Evolutionary conservation across 2,329 filamentous ascomycete species (phyloP), one percentile per base, ranked within the genome.

Genomic region (Orbilia quercus): DNA sequence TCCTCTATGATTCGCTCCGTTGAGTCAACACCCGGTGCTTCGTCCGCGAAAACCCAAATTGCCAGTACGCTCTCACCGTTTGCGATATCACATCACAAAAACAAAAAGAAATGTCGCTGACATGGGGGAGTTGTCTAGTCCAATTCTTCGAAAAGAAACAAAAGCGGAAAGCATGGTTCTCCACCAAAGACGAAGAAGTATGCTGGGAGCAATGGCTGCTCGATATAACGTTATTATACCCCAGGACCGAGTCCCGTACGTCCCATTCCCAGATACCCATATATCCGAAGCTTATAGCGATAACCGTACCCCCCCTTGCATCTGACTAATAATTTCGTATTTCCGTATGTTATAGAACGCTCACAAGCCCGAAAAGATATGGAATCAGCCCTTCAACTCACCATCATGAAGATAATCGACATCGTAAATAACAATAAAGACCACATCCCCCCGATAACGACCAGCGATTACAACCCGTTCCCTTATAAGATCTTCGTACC

Each of bases 151-250:
- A 99, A 83, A 95, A 94, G 85, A 90, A 89, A 80, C 86, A 93
- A 72, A 87, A 90, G 77, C 95, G 93, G 84, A 86, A 87, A 1
- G 93, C 91, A 80, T 89, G 91, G 81, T 90, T 92, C 76, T 82
- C 86, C 81, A 89, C 88, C 78, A 90, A 88, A 22, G 94, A 97
- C 76, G 93, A 98, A 80, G 93, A 97, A 80, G 88, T 97, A 16
- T 96, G 92, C 80, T 99, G 95, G 95, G 95, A 98, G 84, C 89
- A 88, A 79, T 99, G 95, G 95, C 92, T 91, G 47, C 83, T 99
- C 76, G 91, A 96, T 81, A 91, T 98, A 55, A 96, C 92, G n/a
- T 88, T 97, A 63, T 91, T 92, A 7, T 92, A 92, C 77, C 93
- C 94, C 28, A 85, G 90, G 79, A 96, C 91, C 9, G 94, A 98